phyloP scores from a whole-genome alignment of 2,329 filamentous ascomycete genomes.

The Colletotrichum sp. region DNA sequence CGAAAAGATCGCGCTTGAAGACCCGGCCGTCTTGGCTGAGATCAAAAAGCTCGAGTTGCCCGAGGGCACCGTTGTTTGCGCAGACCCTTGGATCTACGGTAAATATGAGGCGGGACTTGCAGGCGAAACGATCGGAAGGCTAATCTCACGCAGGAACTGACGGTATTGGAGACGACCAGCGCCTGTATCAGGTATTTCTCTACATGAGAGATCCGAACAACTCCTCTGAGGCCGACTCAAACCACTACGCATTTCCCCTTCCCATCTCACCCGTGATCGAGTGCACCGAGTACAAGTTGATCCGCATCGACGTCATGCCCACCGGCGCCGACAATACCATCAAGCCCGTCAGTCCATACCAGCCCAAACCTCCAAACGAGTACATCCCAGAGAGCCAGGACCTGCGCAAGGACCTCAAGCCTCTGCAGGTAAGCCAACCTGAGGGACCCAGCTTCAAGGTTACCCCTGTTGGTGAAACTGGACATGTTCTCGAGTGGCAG shows the following conservation, averaged over 20 bases:
- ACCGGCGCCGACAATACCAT: constrained; percentile 67
- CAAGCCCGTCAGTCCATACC: constrained; percentile 60
- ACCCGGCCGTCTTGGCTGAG: constrained; percentile 62
- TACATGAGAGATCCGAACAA: constrained; percentile 64
- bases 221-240: constrained; percentile 63
- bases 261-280: constrained; percentile 72
- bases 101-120: neutral
- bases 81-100: constrained; percentile 42
- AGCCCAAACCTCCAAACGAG: constrained; percentile 62
- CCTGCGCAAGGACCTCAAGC: constrained; percentile 63
- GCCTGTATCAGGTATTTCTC: constrained; percentile 15
- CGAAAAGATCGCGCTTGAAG: constrained; percentile 59
- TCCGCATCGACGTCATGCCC: constrained; percentile 72
- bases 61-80: constrained; percentile 60
- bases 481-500: constrained; percentile 23
- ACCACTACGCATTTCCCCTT: constrained; percentile 72
- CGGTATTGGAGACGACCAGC: constrained; percentile 9
- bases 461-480: constrained; percentile 5
- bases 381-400: constrained; percentile 68
- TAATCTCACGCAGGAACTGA: neutral
- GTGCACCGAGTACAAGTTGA: constrained; percentile 64
- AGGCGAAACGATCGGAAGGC: neutral
- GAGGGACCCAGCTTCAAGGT: constrained; percentile 62
- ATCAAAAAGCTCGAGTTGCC: constrained; percentile 67
- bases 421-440: constrained; percentile 64